Evolutionary conservation across 768 basidiomycete genomes (phyloP).

Genomic region (Rhodotorula taiwanensis): DNA sequence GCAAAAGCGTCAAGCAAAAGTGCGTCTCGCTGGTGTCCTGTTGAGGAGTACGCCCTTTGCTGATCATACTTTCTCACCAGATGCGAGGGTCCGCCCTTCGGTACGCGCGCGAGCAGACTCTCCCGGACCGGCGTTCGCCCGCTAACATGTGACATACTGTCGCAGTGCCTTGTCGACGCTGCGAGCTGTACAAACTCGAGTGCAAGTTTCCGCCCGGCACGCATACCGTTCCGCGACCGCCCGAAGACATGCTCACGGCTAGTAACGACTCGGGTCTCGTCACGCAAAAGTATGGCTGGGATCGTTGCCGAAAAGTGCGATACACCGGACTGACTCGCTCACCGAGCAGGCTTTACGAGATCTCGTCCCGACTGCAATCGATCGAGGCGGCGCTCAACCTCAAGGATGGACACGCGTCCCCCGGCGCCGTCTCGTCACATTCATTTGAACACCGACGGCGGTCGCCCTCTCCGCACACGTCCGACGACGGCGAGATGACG

Average conservation of each 20-base stretch:
- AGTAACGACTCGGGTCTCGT: too few relatives aligned
- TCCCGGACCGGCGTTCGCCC: neutral
- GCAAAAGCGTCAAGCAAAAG: slow-evolving; percentile 34
- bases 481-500: slow-evolving; percentile 17
- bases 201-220: slow-evolving; percentile 35
- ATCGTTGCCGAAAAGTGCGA: too few relatives aligned
- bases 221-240: slow-evolving; percentile 12
- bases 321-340: too few relatives aligned
- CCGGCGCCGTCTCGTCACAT: slow-evolving; percentile 2
- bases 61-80: neutral
- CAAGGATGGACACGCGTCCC: neutral
- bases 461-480: slow-evolving; percentile 13
- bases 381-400: slow-evolving; percentile 34
- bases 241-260: neutral
- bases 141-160: too few relatives aligned
- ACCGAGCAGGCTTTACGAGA: slow-evolving; percentile 26
- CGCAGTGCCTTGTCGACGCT: slow-evolving; percentile 34
- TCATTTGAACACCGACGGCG: slow-evolving; percentile 1
- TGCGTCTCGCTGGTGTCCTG: neutral
- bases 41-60: too few relatives aligned
- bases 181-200: slow-evolving; percentile 35
- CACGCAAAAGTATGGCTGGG: too few relatives aligned
- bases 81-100: slow-evolving; percentile 32
- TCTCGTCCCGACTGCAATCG: slow-evolving; percentile 24
- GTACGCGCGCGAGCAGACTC: slow-evolving; percentile 3